A percentile compares a stretch with the other conserved stretches of the same genome.
Conservation (phyloP, 2,329 filamentous ascomycete genomes). For the Madurella mycetomatis region DNA sequence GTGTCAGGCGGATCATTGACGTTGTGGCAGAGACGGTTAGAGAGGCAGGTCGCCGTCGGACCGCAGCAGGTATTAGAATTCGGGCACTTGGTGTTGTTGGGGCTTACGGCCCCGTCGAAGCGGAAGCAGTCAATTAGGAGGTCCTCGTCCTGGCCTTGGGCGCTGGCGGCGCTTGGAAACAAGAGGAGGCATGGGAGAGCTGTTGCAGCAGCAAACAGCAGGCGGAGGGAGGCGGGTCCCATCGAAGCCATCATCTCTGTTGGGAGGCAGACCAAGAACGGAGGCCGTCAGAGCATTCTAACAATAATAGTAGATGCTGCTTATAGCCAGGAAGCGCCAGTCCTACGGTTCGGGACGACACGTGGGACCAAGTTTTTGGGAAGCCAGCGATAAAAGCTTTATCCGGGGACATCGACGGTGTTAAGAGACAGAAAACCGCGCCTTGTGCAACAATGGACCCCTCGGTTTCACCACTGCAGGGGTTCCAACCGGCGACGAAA, state of each 20-base stretch:
- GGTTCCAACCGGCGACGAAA: too few species aligned
- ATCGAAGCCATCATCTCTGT: neutral
- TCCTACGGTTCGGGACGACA: too few species aligned
- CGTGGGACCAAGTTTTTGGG: neutral
- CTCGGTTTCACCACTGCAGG: too few species aligned
- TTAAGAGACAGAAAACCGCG: too few species aligned
- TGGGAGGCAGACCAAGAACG: too few species aligned
- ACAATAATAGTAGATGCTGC: too few species aligned
- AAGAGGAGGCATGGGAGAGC: neutral
- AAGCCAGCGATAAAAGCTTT: neutral
- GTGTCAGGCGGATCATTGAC: conserved; percentile 2
- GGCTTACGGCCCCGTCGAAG: neutral
- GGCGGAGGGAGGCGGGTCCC: neutral
- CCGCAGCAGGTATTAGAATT: conserved; percentile 20
- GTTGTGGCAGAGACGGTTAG: conserved; percentile 17
- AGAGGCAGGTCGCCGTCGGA: conserved; percentile 13
- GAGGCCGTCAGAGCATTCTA: too few species aligned
- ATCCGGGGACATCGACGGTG: too few species aligned
- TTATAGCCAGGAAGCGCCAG: too few species aligned
- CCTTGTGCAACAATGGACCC: too few species aligned
- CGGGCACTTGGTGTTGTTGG: conserved; percentile 15
- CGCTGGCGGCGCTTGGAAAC: neutral
- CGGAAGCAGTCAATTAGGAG: conserved; percentile 15
- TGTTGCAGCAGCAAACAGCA: neutral
- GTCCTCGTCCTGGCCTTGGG: neutral